Evolutionary conservation across 2,329 filamentous ascomycete species (phyloP).

Genomic region (Elsinoe arachidis): DNA sequence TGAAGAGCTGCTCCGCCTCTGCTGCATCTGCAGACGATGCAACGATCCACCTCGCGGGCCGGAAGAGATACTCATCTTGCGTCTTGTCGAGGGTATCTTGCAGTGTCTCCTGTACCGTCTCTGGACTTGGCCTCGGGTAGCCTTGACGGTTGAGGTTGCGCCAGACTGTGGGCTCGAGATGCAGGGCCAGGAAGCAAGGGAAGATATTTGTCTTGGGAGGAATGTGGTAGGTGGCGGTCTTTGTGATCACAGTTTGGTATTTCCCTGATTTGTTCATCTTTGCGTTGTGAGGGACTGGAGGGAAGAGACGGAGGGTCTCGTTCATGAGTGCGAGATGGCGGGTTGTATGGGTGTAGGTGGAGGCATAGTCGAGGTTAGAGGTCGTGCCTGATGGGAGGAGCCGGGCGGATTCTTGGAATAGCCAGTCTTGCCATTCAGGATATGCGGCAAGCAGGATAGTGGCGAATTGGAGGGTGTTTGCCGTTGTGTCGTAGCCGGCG

Average conservation of each 20-base stretch:
- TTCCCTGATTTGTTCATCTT: background rate
- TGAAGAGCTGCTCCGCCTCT: conserved; percentile 22
- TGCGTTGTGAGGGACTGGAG: conserved; percentile 29
- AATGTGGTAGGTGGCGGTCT: conserved; percentile 22
- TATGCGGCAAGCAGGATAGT: conserved; percentile 36
- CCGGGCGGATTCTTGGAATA: conserved; percentile 37
- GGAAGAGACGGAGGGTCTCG: conserved; percentile 38
- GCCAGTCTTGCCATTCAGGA: conserved; percentile 45
- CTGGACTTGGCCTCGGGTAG: conserved; percentile 20
- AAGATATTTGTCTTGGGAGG: conserved; percentile 29
- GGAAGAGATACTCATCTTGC: conserved; percentile 30
- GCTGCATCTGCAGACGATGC: conserved; percentile 16
- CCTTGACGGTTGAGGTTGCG: conserved; percentile 12
- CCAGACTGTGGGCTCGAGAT: conserved; percentile 17
- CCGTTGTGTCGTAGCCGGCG: conserved; percentile 43
- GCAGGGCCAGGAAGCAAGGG: conserved; percentile 28
- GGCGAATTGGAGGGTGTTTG: conserved; percentile 43
- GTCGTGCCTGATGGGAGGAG: conserved; percentile 22
- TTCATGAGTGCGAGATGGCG: conserved; percentile 43
- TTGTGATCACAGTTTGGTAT: background rate
- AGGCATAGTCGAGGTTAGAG: conserved; percentile 33
- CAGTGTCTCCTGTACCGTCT: conserved; percentile 6
- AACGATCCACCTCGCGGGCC: conserved; percentile 34
- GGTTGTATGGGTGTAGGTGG: conserved; percentile 31
- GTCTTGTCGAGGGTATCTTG: background rate